Base-by-base conservation (phyloP, 768 basidiomycete species). In the Leccinum boreale region DNA sequence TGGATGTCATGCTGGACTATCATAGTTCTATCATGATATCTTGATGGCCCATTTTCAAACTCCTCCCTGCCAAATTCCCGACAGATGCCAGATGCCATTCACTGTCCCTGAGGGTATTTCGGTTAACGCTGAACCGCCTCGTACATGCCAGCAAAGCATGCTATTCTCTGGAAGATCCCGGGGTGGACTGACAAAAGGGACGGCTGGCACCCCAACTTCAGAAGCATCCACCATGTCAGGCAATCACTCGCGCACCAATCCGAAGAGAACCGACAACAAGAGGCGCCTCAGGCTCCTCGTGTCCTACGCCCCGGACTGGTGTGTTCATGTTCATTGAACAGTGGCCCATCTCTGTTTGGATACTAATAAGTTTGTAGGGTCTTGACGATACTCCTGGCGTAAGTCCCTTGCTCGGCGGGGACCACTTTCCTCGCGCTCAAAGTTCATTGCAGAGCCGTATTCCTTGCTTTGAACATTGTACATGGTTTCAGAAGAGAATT, bases 281-380 rank as follows among this genome's bases (percentile, higher is more conserved):
- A 69, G 70, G 57, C 69, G 61, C 11, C 70, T 75, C 58, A 74
- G 77, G 57, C 70, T 90, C 10, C 58, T 89, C 21, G 65, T 76
- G 42, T 87, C 86, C 3, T 92, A 92, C 73, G 80, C 82, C 23
- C 87, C 88, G 0, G 90, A 92, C 65, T 92, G 90, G 90, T 90
- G 59, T 55, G 83, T 65, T 9, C 5, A 44, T 56, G 83, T 65
- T 9, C 6, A 44, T 45, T 21, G n/a, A 46, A 23, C 21, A 36
- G 28, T 35, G 21, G 50, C 28, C 12, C 21, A 39, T 52, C 17
- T 24, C n/a, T 42, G 36, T 47, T 39, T 33, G 54, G 44, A 67
- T 15, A 11, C 10, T 44, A 44, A 44, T 14, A 19, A 0, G 19
- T 26, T 58, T 31, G 5, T 58, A 92, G 91, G 91, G 67, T 83